Evolutionary conservation across 441 rosid genomes (phyloP).

Genomic region (Sinapis alba): DNA sequence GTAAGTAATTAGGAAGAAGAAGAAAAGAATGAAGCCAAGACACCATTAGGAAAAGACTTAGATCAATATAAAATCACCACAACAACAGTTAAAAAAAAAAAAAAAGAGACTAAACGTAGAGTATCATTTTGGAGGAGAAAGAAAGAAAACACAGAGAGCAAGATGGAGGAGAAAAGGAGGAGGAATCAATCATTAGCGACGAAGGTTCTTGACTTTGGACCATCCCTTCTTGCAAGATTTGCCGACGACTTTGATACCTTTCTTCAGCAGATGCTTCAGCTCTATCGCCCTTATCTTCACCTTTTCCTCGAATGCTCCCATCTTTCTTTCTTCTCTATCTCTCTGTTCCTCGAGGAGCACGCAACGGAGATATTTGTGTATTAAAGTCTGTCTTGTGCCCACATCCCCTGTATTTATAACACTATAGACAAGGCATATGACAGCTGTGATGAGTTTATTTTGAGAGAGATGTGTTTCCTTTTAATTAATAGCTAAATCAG

Average conservation of each 20-base stretch:
- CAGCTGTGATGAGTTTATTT: constrained; percentile 20
- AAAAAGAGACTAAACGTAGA: background rate
- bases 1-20: background rate
- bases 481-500: constrained; percentile 18
- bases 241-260: constrained; percentile 75
- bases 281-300: constrained; percentile 78
- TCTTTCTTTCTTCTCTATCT: constrained; percentile 21
- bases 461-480: background rate
- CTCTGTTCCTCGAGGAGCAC: background rate
- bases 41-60: constrained; percentile 3
- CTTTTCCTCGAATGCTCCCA: constrained; percentile 68
- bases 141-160: background rate
- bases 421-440: background rate
- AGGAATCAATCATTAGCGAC: constrained; percentile 57
- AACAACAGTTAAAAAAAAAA: background rate
- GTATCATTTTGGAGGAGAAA: background rate
- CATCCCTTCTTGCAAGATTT: constrained; percentile 90
- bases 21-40: constrained; percentile 3
- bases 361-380: background rate
- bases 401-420: background rate
- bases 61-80: background rate
- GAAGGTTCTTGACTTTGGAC: constrained; percentile 75
- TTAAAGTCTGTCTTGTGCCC: background rate
- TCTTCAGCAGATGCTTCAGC: constrained; percentile 62
- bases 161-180: background rate